These are phyloP conservation scores for Stagonosporopsis rhizophila DNA, from an alignment of 2,329 filamentous ascomycete species.

Conservation along the genomic window DNA sequence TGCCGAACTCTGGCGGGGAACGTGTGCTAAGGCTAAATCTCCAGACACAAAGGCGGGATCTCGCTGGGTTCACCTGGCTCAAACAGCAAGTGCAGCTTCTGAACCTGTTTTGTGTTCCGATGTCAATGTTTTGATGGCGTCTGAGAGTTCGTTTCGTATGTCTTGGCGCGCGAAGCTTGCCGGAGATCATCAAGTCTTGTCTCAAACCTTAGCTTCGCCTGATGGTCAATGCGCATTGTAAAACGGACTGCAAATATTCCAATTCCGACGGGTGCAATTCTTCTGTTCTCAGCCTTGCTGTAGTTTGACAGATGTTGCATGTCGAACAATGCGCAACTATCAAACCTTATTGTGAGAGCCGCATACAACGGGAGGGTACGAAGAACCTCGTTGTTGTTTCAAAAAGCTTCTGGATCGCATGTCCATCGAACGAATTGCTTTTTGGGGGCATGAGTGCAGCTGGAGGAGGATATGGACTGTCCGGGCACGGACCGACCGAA, in stretches of 20 bases:
- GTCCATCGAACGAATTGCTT: not conserved
- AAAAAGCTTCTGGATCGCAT: not conserved
- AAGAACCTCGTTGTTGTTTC: constrained; percentile 3
- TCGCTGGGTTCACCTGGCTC: constrained; percentile 18
- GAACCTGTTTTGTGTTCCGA: constrained; percentile 35
- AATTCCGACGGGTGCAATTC: not conserved
- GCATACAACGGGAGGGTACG: not conserved
- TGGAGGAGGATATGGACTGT: not conserved
- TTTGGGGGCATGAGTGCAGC: not conserved
- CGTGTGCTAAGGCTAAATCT: constrained; percentile 10
- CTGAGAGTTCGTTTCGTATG: constrained; percentile 40
- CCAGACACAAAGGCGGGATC: constrained; percentile 19
- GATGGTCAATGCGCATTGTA: constrained; percentile 7
- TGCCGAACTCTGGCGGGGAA: constrained; percentile 10
- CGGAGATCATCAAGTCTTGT: constrained; percentile 30
- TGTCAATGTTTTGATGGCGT: constrained; percentile 43
- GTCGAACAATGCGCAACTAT: constrained; percentile 1
- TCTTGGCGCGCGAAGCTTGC: constrained; percentile 41
- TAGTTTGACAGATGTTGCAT: not conserved
- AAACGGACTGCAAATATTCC: not conserved
- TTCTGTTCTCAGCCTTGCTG: not conserved
- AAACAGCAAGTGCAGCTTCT: constrained; percentile 4
- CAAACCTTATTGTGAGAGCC: not conserved
- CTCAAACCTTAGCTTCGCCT: constrained; percentile 20
- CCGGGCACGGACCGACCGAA: not conserved